Evolutionary conservation across 2,329 filamentous ascomycete species (phyloP), one percentile per base, ranked within the genome.

Genomic region (Trematosphaeria pertusa): DNA sequence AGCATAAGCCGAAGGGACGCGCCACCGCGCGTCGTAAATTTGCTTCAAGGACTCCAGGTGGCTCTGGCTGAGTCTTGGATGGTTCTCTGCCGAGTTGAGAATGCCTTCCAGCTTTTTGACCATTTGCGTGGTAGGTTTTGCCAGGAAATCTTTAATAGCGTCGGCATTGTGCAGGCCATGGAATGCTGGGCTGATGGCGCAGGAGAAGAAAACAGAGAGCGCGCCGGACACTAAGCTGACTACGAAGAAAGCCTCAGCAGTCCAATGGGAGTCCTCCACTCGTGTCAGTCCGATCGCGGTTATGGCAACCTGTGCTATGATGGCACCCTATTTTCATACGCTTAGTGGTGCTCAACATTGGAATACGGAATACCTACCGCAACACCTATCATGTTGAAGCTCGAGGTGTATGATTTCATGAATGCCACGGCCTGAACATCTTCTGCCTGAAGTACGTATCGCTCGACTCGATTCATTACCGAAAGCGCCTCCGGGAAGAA

Each of bases 291-390:
- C 48, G 1, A 57, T 22, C 7, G 45, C 46, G 14, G 56, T 48
- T 14, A 59, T 53, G 28, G 53, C 56, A 5, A 59, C 48, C 45
- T 59, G 56, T 2, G 50, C 52, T n/a, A 54, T 43, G 30, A 59
- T 59, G 10, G 53, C 56, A 12, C 43, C 56, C 56, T 59, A n/a
- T 32, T 15, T 44, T 10, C 37, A 34, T 34, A 12, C 8, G 31
- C 10, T 43, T 37, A 31, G 3, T 28, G 21, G 4, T 9, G 33
- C 9, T 37, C 11, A 14, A 11, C 20, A 30, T 4, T 22, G n/a
- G n/a, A n/a, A n/a, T n/a, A n/a, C 24, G 20, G 9, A 7, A 15
- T 6, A 48, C 53, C 14, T 39, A 54, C 53, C 14, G 53, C 53
- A 5, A 57, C 46, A 14, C 46, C 53, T 18, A 50, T 53, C 50